Evolutionary conservation across 2,329 filamentous ascomycete species (phyloP).

Genomic region (Claviceps sp.): DNA sequence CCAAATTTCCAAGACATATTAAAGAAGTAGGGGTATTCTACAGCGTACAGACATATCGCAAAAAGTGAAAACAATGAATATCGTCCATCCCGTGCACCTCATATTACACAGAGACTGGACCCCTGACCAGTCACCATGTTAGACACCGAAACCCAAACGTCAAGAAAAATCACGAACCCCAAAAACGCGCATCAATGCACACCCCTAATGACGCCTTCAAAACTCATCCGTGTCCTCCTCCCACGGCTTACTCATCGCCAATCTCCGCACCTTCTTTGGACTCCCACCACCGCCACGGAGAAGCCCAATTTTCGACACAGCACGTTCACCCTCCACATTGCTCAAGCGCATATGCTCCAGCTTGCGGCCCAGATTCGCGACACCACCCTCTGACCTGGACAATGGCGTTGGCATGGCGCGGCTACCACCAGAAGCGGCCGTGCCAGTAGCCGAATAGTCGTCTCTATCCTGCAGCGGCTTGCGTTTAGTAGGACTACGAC

Average conservation of each 20-base stretch:
- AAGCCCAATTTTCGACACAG: constrained; percentile 10
- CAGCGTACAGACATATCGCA: no score
- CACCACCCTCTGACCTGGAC: constrained; percentile 9
- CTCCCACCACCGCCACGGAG: constrained; percentile 18
- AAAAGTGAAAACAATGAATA: no score
- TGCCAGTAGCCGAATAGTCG: constrained; percentile 17
- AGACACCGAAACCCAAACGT: no score
- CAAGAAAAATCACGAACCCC: neutral
- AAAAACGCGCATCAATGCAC: neutral
- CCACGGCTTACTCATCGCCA: constrained; percentile 33
- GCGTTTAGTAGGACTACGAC: constrained; percentile 49
- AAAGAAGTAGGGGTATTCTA: no score
- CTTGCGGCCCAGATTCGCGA: constrained; percentile 29
- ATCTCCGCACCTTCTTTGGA: constrained; percentile 40
- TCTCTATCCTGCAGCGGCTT: constrained; percentile 41
- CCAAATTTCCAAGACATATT: no score
- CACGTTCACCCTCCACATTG: constrained; percentile 21
- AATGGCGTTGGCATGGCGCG: neutral
- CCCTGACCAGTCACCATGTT: no score
- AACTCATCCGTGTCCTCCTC: constrained; percentile 27
- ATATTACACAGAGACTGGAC: no score
- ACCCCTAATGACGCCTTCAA: no score
- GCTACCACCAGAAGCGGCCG: neutral
- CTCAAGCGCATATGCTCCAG: constrained; percentile 38
- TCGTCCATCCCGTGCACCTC: no score